Base-by-base conservation (phyloP, 2,329 filamentous ascomycete species). In the Calycina herbarum region DNA sequence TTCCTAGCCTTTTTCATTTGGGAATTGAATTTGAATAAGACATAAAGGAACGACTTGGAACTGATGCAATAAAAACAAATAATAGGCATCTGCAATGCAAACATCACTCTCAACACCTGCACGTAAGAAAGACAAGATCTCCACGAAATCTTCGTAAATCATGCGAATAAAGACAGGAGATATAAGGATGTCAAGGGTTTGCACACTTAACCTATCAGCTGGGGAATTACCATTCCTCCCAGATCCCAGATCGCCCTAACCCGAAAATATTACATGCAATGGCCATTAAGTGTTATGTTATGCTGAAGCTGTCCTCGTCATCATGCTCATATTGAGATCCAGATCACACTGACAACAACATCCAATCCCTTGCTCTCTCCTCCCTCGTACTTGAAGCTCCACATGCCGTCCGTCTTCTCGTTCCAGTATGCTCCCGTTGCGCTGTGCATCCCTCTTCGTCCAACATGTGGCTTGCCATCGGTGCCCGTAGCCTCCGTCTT, bases 381-480 rank as follows among this genome's bases (percentile, higher is more conserved):
- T 65, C 85, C 85, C 73, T 93, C 90, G 77, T 89, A 94, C 82
- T 95, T 95, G 82, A 90, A 93, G 73, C 87, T 93, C 90, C 90
- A 95, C 86, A 94, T 94, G 72, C 92, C 92, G 75, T 95, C 91
- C 79, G 90, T 92, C 82, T 93, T 92, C 80, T 93, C 91, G 79
- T 95, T 93, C 92, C 92, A 95, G 83, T 90, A 95, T 40, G 91
- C 92, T 59, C 91, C 92, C 57, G 90, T 91, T 27, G 92, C 91
- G 77, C 87, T 91, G 82, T 95, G 92, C 92, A 95, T 95, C 70
- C 95, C 95, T 70, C 94, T 87, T 71, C 94, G 88, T 64, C 93
- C 94, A 64, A 91, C 90, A 76, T 89, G 86, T n/a, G 85, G 84
- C 80, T 88, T 89, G 70, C 85, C 86, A 67, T 87, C 84, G 33